A percentile compares a stretch with the other conserved stretches of the same genome.
Conservation (phyloP, 139 green algal genomes). For the Picochlorum sp. region DNA sequence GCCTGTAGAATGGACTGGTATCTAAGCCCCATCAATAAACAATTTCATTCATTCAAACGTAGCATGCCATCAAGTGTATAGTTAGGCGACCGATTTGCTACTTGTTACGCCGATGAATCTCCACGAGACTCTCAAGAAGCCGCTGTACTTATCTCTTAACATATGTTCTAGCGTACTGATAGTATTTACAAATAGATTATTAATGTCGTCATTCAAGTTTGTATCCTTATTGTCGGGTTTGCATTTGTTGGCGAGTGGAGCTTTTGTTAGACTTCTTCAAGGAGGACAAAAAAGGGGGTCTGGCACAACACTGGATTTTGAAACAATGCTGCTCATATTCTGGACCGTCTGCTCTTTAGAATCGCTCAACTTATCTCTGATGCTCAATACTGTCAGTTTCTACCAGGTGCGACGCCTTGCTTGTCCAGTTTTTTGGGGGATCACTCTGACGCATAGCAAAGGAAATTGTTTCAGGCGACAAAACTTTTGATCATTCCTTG, state of each 20-base stretch:
- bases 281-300: neutral
- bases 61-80: neutral
- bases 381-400: neutral
- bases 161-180: neutral
- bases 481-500: neutral
- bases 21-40: too few relatives aligned
- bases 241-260: neutral
- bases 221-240: neutral
- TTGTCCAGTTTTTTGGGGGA: neutral
- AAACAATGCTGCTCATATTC: neutral
- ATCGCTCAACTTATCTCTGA: neutral
- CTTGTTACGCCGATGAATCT: neutral
- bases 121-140: neutral
- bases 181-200: neutral
- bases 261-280: neutral
- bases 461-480: neutral
- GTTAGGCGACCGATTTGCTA: neutral
- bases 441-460: neutral
- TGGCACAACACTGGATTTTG: neutral
- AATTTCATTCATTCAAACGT: too few relatives aligned
- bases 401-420: neutral
- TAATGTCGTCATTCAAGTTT: neutral
- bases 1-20: too few relatives aligned
- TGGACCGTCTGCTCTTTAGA: neutral
- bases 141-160: neutral